Evolutionary conservation across 345 rosid genomes (phyloP).

Genomic region (Dimocarpus longan): DNA sequence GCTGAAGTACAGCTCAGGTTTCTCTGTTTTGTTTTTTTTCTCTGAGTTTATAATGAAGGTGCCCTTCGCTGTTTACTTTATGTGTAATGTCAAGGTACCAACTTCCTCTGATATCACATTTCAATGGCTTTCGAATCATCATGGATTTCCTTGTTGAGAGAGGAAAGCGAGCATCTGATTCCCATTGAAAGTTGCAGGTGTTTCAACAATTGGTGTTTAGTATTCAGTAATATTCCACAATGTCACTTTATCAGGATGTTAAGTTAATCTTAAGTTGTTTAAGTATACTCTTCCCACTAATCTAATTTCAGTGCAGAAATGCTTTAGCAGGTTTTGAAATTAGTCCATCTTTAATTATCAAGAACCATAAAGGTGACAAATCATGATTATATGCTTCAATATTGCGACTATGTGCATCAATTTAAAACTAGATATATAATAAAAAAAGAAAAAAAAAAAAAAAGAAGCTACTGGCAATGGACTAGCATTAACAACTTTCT

Average conservation of each 20-base stretch:
- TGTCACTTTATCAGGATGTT: not conserved
- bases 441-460: no score
- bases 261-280: not conserved
- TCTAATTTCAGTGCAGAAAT: not conserved
- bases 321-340: not conserved
- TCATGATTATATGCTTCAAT: not conserved
- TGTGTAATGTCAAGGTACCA: not conserved
- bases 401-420: not conserved
- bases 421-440: not conserved
- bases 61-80: slow-evolving; percentile 3
- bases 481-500: not conserved
- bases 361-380: not conserved
- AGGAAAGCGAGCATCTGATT: not conserved
- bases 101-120: slow-evolving; percentile 1
- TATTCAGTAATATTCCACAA: not conserved
- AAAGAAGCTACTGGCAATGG: not conserved
- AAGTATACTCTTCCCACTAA: not conserved
- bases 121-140: slow-evolving; percentile 17
- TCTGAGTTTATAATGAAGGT: not conserved
- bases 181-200: not conserved
- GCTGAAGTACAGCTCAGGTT: slow-evolving; percentile 21
- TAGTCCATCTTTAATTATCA: no score
- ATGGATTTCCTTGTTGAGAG: not conserved
- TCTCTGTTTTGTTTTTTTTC: not conserved
- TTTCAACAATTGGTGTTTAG: not conserved